Conservation (phyloP, 148 eudicot genomes). For the Selenicereus undatus region DNA sequence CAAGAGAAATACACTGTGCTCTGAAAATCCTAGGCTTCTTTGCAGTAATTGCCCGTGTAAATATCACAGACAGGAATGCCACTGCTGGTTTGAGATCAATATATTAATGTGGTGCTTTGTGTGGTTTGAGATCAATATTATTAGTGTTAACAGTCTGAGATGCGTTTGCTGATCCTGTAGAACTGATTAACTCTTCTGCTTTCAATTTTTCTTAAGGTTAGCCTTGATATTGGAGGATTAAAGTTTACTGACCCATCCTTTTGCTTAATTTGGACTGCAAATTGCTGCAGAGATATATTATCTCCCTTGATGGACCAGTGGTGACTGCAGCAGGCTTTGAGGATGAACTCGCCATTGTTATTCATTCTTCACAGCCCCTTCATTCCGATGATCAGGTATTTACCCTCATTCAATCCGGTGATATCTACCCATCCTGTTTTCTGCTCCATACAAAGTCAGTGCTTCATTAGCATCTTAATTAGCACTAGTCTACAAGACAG, state of each 20-base stretch:
- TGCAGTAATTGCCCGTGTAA: background rate
- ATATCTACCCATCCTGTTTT: background rate
- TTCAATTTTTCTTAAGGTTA: background rate
- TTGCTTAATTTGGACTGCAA: background rate
- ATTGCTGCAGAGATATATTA: slow-evolving; percentile 52
- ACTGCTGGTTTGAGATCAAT: background rate
- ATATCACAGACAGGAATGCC: background rate
- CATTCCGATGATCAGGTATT: slow-evolving; percentile 84
- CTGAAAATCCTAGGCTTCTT: background rate
- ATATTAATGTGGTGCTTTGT: background rate
- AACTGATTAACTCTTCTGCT: background rate
- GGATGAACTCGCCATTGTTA: slow-evolving; percentile 85
- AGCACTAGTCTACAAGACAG: background rate
- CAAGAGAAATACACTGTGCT: background rate
- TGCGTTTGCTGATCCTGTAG: background rate
- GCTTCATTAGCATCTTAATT: slow-evolving; percentile 1
- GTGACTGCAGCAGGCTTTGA: slow-evolving; percentile 83
- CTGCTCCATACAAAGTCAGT: background rate
- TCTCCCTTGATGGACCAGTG: slow-evolving; percentile 93
- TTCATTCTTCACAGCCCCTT: slow-evolving; percentile 74
- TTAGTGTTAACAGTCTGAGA: background rate
- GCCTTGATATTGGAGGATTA: background rate
- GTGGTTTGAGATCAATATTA: background rate
- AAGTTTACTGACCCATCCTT: background rate
- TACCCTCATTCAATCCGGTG: background rate